These are phyloP conservation scores for Daedaleopsis sinensis DNA, from an alignment of 768 basidiomycete genomes.

Conservation along the genomic window DNA sequence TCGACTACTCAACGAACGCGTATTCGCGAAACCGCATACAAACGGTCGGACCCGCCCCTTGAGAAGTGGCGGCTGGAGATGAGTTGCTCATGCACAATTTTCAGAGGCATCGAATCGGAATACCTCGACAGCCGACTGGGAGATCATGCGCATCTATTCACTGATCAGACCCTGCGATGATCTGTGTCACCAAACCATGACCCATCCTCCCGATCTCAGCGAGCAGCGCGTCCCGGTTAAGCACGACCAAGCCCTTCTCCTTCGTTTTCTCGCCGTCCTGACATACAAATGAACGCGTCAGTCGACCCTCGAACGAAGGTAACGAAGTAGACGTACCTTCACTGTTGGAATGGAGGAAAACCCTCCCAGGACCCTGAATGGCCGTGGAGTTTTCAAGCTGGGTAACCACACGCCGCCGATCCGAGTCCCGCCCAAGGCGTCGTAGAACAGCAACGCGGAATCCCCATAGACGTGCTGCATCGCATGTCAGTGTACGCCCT, in stretches of 20 bases:
- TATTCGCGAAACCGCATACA: too few species aligned
- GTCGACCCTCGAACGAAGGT: too few species aligned
- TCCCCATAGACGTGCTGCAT: conserved; percentile 70
- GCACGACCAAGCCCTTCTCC: conserved; percentile 55
- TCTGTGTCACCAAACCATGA: neutral
- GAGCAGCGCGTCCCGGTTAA: conserved; percentile 71
- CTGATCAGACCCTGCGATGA: neutral
- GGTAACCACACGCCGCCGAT: conserved; percentile 92
- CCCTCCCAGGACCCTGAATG: conserved; percentile 82
- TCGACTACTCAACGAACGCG: too few species aligned
- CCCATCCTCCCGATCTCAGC: conserved; percentile 81
- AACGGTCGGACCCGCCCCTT: too few species aligned
- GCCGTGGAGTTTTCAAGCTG: conserved; percentile 55
- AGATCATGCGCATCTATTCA: neutral
- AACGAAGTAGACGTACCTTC: conserved; percentile 28
- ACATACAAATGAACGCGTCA: neutral
- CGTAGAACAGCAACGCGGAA: conserved; percentile 83
- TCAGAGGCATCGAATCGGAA: too few species aligned
- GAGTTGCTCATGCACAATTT: too few species aligned
- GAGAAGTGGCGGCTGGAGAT: too few species aligned
- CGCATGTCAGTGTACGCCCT: neutral
- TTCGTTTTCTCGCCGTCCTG: conserved; percentile 26
- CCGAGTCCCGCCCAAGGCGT: conserved; percentile 74
- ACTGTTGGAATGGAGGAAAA: conserved; percentile 68
- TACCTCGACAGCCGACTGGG: neutral